Conservation (phyloP, 2,329 filamentous ascomycete genomes). For the Alternaria conjuncta region DNA sequence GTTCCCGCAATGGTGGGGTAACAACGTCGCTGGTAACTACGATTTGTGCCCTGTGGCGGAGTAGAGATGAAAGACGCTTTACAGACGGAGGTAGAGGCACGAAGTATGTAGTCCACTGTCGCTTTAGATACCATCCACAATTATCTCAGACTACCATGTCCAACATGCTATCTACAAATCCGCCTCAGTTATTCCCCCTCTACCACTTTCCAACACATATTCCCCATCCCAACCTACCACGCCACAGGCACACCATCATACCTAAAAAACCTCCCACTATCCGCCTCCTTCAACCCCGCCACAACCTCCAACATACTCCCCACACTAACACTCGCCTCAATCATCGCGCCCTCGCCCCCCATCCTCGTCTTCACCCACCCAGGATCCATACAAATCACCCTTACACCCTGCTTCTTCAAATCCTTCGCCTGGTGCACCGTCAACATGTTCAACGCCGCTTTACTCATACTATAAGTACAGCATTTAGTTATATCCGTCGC, state of each 20-base stretch:
- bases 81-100: neutral
- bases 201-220: neutral
- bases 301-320: constrained; percentile 49
- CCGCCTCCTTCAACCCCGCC: constrained; percentile 36
- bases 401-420: constrained; percentile 35
- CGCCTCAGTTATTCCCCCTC: too few species aligned
- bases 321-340: constrained; percentile 49
- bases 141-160: neutral
- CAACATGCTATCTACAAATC: neutral
- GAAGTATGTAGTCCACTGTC: neutral
- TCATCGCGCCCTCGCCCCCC: constrained; percentile 51
- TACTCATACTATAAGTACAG: constrained; percentile 52
- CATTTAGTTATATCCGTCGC: constrained; percentile 43
- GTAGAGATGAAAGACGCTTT: neutral
- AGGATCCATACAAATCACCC: constrained; percentile 52
- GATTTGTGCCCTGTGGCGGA: constrained; percentile 19
- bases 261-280: constrained; percentile 48
- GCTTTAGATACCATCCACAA: neutral
- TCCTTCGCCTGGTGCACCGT: constrained; percentile 51
- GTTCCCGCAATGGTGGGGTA: constrained; percentile 23
- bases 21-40: constrained; percentile 21
- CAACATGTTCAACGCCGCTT: constrained; percentile 55
- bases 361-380: constrained; percentile 56
- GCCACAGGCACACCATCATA: constrained; percentile 46
- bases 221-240: constrained; percentile 28